Conservation (phyloP, 2,329 filamentous ascomycete species). For the Fonsecaea erecta region DNA sequence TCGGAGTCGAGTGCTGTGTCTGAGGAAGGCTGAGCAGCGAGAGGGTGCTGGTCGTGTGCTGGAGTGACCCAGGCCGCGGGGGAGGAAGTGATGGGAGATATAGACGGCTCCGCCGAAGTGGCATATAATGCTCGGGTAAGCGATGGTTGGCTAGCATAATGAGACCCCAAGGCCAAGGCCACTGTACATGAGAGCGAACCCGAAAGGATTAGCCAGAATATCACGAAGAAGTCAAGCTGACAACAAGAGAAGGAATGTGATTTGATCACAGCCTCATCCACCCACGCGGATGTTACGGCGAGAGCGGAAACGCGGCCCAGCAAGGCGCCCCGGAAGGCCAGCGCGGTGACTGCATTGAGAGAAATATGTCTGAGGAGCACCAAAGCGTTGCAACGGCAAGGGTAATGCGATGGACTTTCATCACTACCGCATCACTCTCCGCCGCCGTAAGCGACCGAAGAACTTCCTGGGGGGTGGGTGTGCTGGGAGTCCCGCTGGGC, state of each 20-base stretch:
- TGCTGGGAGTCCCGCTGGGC: conserved; percentile 6
- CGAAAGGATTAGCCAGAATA: conserved; percentile 31
- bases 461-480: neutral
- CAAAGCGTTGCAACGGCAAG: neutral
- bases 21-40: conserved; percentile 13
- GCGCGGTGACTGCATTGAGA: conserved; percentile 22
- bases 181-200: conserved; percentile 35
- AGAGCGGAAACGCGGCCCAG: conserved; percentile 18
- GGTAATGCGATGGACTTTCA: conserved; percentile 8
- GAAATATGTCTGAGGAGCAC: conserved; percentile 20
- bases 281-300: conserved; percentile 26
- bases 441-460: conserved; percentile 6
- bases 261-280: conserved; percentile 21
- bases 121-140: conserved; percentile 33
- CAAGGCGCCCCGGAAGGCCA: conserved; percentile 21
- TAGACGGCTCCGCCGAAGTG: conserved; percentile 16
- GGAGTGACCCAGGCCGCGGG: conserved; percentile 14
- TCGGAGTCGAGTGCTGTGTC: conserved; percentile 1
- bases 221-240: conserved; percentile 23
- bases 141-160: conserved; percentile 25
- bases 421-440: conserved; percentile 6
- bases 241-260: conserved; percentile 23
- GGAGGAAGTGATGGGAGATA: conserved; percentile 15
- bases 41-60: conserved; percentile 8
- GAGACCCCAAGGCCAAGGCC: conserved; percentile 34